Evolutionary conservation across 129 eudicot species (phyloP).

Genomic region (Artemisia argyi): DNA sequence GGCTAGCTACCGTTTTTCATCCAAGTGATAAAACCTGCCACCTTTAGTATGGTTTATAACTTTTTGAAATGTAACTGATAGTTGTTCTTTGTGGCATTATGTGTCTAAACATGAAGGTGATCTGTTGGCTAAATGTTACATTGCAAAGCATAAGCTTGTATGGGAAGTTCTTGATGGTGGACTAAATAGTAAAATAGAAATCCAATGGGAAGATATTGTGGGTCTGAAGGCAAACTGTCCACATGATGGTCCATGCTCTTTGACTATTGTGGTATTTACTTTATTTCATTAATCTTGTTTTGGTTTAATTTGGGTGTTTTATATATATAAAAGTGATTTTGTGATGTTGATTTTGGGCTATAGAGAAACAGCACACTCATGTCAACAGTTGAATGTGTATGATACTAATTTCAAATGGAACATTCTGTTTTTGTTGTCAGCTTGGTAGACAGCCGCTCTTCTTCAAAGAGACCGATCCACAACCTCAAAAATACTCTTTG

Average conservation of each 20-base stretch:
- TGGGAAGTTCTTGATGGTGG: slow-evolving; percentile 95
- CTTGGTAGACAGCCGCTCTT: too few relatives aligned
- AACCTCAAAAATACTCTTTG: too few relatives aligned
- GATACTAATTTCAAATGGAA: too few relatives aligned
- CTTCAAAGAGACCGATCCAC: too few relatives aligned
- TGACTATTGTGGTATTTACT: slow-evolving; percentile 56
- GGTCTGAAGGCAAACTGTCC: slow-evolving; percentile 20
- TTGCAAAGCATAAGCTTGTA: slow-evolving; percentile 82
- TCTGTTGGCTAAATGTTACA: slow-evolving; percentile 83
- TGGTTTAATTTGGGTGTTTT: background rate
- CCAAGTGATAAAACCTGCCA: background rate
- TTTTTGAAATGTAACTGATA: slow-evolving; percentile 15
- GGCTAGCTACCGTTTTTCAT: too few relatives aligned
- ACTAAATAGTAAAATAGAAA: background rate
- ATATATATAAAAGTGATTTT: background rate
- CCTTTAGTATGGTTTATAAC: background rate
- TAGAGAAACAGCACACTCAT: too few relatives aligned
- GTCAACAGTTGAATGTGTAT: background rate
- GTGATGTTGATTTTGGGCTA: too few relatives aligned
- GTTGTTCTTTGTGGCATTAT: slow-evolving; percentile 43
- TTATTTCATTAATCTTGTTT: background rate
- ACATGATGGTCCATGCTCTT: slow-evolving; percentile 52
- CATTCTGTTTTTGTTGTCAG: too few relatives aligned
- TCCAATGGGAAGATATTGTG: too few relatives aligned
- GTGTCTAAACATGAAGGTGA: slow-evolving; percentile 81